Percentiles rank a stretch among this genome's conserved stretches.
Conservation (phyloP, 73 alveolate species). For the Diophrys sp. region DNA sequence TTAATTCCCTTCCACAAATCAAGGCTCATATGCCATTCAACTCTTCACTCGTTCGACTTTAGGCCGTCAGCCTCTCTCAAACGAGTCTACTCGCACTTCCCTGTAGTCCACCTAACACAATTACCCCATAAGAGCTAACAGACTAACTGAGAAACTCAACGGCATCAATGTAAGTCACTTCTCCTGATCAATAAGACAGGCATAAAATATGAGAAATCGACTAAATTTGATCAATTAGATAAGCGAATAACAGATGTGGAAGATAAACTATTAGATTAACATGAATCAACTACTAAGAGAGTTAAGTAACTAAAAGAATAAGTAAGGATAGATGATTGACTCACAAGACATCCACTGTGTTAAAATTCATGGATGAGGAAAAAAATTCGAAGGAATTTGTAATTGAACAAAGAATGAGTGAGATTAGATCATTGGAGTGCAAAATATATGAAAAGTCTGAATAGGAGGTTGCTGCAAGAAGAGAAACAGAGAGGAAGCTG, state of each 20-base stretch:
- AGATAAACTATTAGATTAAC: slow-evolving; percentile 60
- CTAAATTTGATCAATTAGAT: slow-evolving; percentile 26
- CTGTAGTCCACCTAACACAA: not conserved
- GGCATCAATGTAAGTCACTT: slow-evolving; percentile 28
- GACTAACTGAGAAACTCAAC: slow-evolving; percentile 36
- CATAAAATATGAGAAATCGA: slow-evolving; percentile 27
- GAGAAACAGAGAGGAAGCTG: slow-evolving; percentile 66
- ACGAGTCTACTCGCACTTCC: not conserved
- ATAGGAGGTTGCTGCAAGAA: slow-evolving; percentile 51
- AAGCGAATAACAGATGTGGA: slow-evolving; percentile 36
- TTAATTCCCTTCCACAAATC: no score
- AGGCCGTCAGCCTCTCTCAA: no score
- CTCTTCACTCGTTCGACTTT: no score
- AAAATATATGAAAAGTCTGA: slow-evolving; percentile 48
- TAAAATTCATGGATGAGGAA: slow-evolving; percentile 46
- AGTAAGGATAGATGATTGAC: slow-evolving; percentile 16
- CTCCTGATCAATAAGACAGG: slow-evolving; percentile 7
- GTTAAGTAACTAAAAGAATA: slow-evolving; percentile 49
- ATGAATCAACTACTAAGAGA: slow-evolving; percentile 54
- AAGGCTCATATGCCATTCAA: no score
- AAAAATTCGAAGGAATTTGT: slow-evolving; percentile 36
- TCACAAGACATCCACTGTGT: slow-evolving; percentile 8
- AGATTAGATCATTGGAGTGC: slow-evolving; percentile 1
- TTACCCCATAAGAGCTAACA: slow-evolving; percentile 24
- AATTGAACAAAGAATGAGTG: not conserved